Conservation (phyloP, 1,284 basidiomycete genomes). For the Anthracocystis panici-leucophaei region DNA sequence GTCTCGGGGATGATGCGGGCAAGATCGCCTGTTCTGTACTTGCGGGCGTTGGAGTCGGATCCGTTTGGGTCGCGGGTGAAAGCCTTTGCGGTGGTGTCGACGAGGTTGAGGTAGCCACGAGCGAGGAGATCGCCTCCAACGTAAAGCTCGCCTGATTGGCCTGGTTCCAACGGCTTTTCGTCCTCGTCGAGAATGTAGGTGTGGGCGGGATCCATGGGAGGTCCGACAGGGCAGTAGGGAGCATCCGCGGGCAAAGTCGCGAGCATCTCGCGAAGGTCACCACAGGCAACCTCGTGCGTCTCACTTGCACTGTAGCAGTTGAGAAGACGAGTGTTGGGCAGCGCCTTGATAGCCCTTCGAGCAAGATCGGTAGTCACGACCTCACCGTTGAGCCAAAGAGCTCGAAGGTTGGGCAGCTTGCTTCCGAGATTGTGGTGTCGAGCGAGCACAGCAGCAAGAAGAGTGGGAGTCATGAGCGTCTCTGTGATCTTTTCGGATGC, state of each 20-base stretch:
- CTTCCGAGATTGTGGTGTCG: slow-evolving; percentile 51
- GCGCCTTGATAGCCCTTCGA: slow-evolving; percentile 59
- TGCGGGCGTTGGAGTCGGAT: slow-evolving; percentile 39
- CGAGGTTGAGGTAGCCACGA: slow-evolving; percentile 66
- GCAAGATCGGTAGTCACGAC: slow-evolving; percentile 67
- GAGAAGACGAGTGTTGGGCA: slow-evolving; percentile 63
- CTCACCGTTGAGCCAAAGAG: slow-evolving; percentile 69
- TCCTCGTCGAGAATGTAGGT: slow-evolving; percentile 66
- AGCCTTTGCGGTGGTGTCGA: slow-evolving; percentile 64
- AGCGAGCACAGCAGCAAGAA: slow-evolving; percentile 65
- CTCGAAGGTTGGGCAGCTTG: slow-evolving; percentile 59
- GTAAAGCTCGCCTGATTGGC: slow-evolving; percentile 63
- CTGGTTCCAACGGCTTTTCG: slow-evolving; percentile 53
- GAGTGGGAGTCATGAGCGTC: slow-evolving; percentile 68
- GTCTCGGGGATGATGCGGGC: slow-evolving; percentile 55
- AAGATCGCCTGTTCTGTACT: slow-evolving; percentile 68
- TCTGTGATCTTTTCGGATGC: slow-evolving; percentile 62
- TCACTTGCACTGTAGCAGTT: slow-evolving; percentile 69
- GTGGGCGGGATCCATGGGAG: slow-evolving; percentile 58
- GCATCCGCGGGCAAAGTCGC: slow-evolving; percentile 25
- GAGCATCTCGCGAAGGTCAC: slow-evolving; percentile 59
- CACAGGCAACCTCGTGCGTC: slow-evolving; percentile 67
- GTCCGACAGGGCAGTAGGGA: slow-evolving; percentile 64
- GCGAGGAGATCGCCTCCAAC: slow-evolving; percentile 66
- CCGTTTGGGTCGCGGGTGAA: slow-evolving; percentile 56